A percentile compares a stretch with the other conserved stretches of the same genome.
phyloP scores from a whole-genome alignment of 1,284 basidiomycete species.

The Rhodotorula sp. region DNA sequence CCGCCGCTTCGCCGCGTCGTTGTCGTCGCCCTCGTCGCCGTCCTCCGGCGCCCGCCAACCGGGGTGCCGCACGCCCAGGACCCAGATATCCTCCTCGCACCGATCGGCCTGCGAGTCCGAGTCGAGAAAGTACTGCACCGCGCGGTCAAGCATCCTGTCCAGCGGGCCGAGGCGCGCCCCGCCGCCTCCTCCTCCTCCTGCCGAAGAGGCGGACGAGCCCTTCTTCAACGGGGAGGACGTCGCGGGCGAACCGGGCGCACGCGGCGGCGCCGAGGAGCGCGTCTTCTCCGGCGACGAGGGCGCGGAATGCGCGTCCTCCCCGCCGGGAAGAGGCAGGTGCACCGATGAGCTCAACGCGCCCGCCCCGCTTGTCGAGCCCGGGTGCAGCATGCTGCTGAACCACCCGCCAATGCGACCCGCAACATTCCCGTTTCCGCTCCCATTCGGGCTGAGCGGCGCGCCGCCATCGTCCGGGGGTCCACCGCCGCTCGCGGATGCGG shows the following conservation, averaged over 20 bases:
- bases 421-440: not conserved
- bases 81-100: slow-evolving; percentile 46
- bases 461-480: not conserved
- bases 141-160: slow-evolving; percentile 45
- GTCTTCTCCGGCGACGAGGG: slow-evolving; percentile 9
- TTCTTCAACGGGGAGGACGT: slow-evolving; percentile 21
- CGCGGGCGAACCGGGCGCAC: not conserved
- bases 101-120: slow-evolving; percentile 40
- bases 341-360: slow-evolving; percentile 5
- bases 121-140: slow-evolving; percentile 45
- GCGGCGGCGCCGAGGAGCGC: not conserved
- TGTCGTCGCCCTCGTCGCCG: not conserved
- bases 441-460: not conserved
- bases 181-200: not conserved
- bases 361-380: not conserved
- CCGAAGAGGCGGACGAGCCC: not conserved
- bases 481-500: not conserved
- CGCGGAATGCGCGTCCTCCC: not conserved
- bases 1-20: not conserved
- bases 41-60: slow-evolving; percentile 6
- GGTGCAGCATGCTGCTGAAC: slow-evolving; percentile 36
- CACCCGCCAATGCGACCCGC: slow-evolving; percentile 33
- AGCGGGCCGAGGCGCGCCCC: slow-evolving; percentile 29
- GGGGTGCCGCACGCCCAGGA: slow-evolving; percentile 43
- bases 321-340: slow-evolving; percentile 2